Percentiles rank a stretch among this genome's conserved stretches.
phyloP scores from a whole-genome alignment of 164 flowering plant genomes.

The Berberis thunbergii region DNA sequence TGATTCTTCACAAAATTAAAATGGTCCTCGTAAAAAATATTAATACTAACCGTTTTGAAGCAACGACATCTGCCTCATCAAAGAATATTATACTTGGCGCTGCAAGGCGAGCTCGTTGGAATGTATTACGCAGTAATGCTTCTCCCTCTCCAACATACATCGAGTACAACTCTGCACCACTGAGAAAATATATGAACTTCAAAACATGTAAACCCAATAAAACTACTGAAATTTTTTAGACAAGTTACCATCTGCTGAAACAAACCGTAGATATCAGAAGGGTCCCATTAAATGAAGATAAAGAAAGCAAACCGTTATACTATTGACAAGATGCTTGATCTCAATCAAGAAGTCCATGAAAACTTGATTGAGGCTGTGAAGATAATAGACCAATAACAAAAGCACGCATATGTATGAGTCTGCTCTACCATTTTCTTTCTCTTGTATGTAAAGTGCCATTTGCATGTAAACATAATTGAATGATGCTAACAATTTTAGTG shows the following conservation, averaged over 20 bases:
- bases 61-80: constrained; percentile 92
- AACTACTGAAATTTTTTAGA: not conserved
- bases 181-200: constrained; percentile 20
- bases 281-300: too few species aligned
- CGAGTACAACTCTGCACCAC: constrained; percentile 92
- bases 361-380: not conserved
- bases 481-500: too few species aligned
- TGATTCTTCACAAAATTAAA: too few species aligned
- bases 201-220: constrained; percentile 4
- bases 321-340: too few species aligned
- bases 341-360: not conserved
- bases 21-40: too few species aligned
- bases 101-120: constrained; percentile 84
- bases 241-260: not conserved
- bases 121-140: constrained; percentile 44
- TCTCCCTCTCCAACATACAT: constrained; percentile 99
- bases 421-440: too few species aligned
- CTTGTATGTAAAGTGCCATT: too few species aligned
- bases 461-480: too few species aligned
- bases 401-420: too few species aligned
- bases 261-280: not conserved
- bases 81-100: constrained; percentile 95
- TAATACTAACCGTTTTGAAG: constrained; percentile 51
- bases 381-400: not conserved
- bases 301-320: too few species aligned